phyloP scores from a whole-genome alignment of 2,329 filamentous ascomycete species.

The Geosmithia putterillii region DNA sequence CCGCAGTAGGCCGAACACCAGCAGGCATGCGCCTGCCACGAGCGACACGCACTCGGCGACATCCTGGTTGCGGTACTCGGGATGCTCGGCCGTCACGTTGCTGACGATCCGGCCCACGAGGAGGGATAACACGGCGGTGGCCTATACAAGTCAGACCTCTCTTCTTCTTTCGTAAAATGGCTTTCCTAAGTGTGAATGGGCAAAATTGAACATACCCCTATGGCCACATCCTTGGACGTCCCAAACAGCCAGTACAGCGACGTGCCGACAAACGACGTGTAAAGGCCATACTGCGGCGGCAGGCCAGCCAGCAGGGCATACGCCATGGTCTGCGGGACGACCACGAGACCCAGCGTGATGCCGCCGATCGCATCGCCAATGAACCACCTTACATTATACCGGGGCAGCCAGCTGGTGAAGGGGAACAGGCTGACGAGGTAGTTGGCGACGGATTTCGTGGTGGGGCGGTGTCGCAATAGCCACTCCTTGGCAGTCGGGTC shows the following conservation, averaged over 20 bases:
- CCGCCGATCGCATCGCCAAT: constrained; percentile 65
- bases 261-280: constrained; percentile 89
- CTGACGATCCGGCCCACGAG: constrained; percentile 36
- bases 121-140: constrained; percentile 41
- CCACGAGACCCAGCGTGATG: constrained; percentile 45
- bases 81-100: constrained; percentile 20
- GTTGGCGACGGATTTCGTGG: constrained; percentile 31
- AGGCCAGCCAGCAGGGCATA: constrained; percentile 78
- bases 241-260: constrained; percentile 96
- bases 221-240: constrained; percentile 97
- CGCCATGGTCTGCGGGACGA: constrained; percentile 95
- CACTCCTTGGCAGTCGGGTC: constrained; percentile 68
- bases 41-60: constrained; percentile 35
- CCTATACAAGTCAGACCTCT: constrained; percentile 18
- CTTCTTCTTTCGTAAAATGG: neutral
- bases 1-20: constrained; percentile 34
- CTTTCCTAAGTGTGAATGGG: too few relatives aligned
- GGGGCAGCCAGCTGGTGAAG: constrained; percentile 75
- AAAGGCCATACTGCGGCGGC: constrained; percentile 68
- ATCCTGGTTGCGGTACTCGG: constrained; percentile 25
- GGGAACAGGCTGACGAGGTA: constrained; percentile 73
- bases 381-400: constrained; percentile 83
- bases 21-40: constrained; percentile 34
- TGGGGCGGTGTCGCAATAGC: constrained; percentile 54
- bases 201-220: constrained; percentile 35